These are phyloP conservation scores for Ophiocordyceps camponoti-leonardi DNA, from an alignment of 2,329 filamentous ascomycete genomes.

Conservation along the genomic window DNA sequence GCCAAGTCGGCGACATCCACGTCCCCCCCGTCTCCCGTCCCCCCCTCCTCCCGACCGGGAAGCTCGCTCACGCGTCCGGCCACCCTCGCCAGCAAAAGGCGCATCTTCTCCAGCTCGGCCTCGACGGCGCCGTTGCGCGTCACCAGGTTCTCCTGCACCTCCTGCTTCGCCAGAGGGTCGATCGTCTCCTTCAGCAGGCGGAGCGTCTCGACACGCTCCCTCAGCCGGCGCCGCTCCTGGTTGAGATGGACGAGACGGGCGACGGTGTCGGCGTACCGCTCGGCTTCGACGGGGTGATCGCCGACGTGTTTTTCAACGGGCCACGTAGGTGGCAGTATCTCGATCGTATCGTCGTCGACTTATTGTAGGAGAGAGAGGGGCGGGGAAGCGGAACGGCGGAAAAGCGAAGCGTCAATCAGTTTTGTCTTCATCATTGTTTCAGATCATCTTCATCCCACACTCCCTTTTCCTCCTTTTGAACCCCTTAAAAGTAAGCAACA, in stretches of 20 bases:
- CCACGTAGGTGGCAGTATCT: conserved; percentile 30
- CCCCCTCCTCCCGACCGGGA: conserved; percentile 7
- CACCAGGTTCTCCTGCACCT: conserved; percentile 48
- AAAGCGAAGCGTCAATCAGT: neutral
- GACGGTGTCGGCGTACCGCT: conserved; percentile 33
- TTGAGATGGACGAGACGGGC: conserved; percentile 31
- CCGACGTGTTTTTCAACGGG: conserved; percentile 18
- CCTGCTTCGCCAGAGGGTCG: conserved; percentile 10
- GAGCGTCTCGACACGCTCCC: conserved; percentile 26
- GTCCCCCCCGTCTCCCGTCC: conserved; percentile 6
- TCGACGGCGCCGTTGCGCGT: conserved; percentile 48
- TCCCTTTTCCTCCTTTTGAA: too few relatives aligned
- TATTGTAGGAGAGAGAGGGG: neutral
- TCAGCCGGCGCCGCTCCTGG: conserved; percentile 14
- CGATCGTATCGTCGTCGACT: conserved; percentile 26
- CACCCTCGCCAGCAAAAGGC: conserved; percentile 43
- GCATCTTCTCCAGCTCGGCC: conserved; percentile 48
- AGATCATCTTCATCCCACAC: too few relatives aligned
- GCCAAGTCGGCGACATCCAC: conserved; percentile 20
- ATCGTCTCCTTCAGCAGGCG: conserved; percentile 28
- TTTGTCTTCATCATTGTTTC: too few relatives aligned
- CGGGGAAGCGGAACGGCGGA: neutral
- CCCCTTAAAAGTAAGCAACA: neutral
- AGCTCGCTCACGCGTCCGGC: conserved; percentile 31
- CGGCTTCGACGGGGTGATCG: conserved; percentile 26